Evolutionary conservation across 257 asterid genomes (phyloP), one percentile per base, ranked within the genome.

Genomic region (Paulownia fortunei): DNA sequence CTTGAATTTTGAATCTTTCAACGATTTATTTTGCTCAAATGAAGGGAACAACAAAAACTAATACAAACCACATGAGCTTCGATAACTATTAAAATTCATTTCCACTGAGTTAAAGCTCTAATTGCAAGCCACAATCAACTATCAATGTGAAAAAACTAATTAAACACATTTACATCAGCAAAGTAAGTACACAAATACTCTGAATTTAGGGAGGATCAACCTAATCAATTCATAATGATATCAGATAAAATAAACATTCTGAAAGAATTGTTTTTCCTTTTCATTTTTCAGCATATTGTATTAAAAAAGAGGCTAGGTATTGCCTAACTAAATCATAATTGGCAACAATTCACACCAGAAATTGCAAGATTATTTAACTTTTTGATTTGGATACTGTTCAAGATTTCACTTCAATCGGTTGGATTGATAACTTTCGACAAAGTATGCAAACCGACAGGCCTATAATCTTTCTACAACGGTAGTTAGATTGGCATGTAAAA

Each of bases 1-100:
- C 54, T 71, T 8, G 67, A 44, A 60, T 24, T 18, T 47, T 70
- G 69, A 80, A 23, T 65, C n/a, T 6, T 39, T 24, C 56, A 62
- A 51, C 15, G 0, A 12, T 13, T 30, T 7, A 41, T 8, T 61
- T 16, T 34, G 46, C 34, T 36, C 30, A 73, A 23, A 56, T 47
- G 52, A 55, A 68, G 56, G 34, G 16, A 42, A 67, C 55, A 42
- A 24, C 10, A 67, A 41, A 67, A 44, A 2, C 56, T 21, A 42
- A 5, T 3, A 27, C 24, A 64, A 15, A 47, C n/a, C 18, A 15
- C 54, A 10, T 23, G 32, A 21, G 13, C 6, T 61, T 23, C 0
- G 42, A 30, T 2, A 61, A 61, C 18, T 15, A 30, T 23, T 11
- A 30, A 19, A 15, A 0, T 24, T 49, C 46, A 49, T 69, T 46